Percentiles rank a stretch among this genome's conserved stretches.
Evolutionary conservation across 2,329 filamentous ascomycete genomes (phyloP).

Genomic region (Nemania sp.): DNA sequence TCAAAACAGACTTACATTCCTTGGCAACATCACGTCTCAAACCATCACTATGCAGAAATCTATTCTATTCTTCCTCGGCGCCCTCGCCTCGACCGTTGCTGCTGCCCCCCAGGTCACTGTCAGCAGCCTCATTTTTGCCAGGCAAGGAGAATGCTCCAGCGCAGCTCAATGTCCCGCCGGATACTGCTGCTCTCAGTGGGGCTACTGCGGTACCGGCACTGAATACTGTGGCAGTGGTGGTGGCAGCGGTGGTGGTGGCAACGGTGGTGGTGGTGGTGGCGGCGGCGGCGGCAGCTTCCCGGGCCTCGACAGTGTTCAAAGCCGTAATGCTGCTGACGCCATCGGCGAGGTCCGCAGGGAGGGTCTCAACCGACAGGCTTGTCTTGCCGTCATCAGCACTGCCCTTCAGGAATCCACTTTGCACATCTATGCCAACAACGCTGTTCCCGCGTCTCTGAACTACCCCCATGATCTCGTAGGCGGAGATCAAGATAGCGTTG

Average conservation of each 20-base stretch:
- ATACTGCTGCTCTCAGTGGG: slow-evolving; percentile 17
- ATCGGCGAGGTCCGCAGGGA: slow-evolving; percentile 14
- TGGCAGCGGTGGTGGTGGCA: background rate
- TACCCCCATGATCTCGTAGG: slow-evolving; percentile 19
- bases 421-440: slow-evolving; percentile 20
- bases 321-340: slow-evolving; percentile 14
- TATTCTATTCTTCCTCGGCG: slow-evolving; percentile 19
- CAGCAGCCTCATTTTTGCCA: slow-evolving; percentile 16
- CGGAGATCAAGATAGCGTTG: slow-evolving; percentile 18
- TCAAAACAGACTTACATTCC: slow-evolving; percentile 15
- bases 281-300: slow-evolving; percentile 12
- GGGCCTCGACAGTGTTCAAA: slow-evolving; percentile 16
- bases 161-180: slow-evolving; percentile 15
- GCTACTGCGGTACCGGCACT: slow-evolving; percentile 16
- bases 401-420: slow-evolving; percentile 18
- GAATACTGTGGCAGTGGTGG: slow-evolving; percentile 14
- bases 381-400: slow-evolving; percentile 18
- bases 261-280: background rate
- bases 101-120: slow-evolving; percentile 14
- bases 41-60: slow-evolving; percentile 18
- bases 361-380: slow-evolving; percentile 19
- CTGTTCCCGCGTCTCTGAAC: slow-evolving; percentile 18
- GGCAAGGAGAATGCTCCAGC: slow-evolving; percentile 15
- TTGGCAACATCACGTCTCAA: slow-evolving; percentile 17
- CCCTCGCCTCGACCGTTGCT: slow-evolving; percentile 16